Evolutionary conservation across 305 asterid genomes (phyloP), one percentile per base, ranked within the genome.

Genomic region (Plantago coronopus): DNA sequence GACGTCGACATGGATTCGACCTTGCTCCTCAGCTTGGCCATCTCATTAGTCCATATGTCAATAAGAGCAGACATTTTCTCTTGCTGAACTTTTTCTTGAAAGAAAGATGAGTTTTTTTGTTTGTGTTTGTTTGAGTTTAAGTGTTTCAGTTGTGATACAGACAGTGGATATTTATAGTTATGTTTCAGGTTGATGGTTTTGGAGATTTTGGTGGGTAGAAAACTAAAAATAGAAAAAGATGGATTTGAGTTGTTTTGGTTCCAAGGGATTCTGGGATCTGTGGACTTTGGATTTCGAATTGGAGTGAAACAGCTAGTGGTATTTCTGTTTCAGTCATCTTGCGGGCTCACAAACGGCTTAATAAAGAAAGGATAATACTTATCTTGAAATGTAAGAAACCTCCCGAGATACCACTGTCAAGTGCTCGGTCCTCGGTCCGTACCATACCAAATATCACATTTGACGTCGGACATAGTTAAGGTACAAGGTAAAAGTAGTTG

Each of bases 1-100:
- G 22, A 55, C 43, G 70, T 59, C 62, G 22, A 55, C 23, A n/a
- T 18, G 13, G 57, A 10, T 29, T 45, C 57, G 25, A 47, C 62
- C 74, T 60, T 74, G 23, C 71, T 65, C 2, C 69, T 62, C 64
- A 59, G 47, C 63, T 76, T 71, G 57, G 73, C 73, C 7, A 57
- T 40, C 70, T 71, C 78, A 49, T 55, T 21, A 7, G 68, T 77
- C 79, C 82, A 79, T 25, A 63, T 74, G 59, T 79, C 85, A 37
- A 66, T 57, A 4, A 76, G 62, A 48, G 50, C 76, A 27, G 74
- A 73, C 77, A 71, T 73, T 21, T 48, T 21, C 22, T 17, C 22
- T 10, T 48, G 20, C 58, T 9, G 5, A 53, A 53, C n/a, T 29
- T 21, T 19, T 14, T 22, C 13, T 40, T 42, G 11, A 12, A 23